Evolutionary conservation across 169 alveolate species (phyloP).

Genomic region (Cryptosporidium ubiquitum): DNA sequence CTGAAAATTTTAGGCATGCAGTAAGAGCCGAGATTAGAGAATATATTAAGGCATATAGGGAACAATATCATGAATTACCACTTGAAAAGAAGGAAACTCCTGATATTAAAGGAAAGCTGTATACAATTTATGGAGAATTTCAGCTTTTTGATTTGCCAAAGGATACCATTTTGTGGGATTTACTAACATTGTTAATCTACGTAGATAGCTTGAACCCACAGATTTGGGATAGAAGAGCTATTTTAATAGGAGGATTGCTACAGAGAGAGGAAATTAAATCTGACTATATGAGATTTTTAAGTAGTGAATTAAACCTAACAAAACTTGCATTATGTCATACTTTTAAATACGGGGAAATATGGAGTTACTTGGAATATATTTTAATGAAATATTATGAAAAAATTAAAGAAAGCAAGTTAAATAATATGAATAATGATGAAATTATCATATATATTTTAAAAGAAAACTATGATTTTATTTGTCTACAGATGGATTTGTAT

Average conservation of each 20-base stretch:
- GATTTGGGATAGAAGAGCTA: constrained; percentile 43
- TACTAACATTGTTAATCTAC: constrained; percentile 39
- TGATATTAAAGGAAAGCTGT: background rate
- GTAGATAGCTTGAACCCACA: constrained; percentile 29
- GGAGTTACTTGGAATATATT: constrained; percentile 48
- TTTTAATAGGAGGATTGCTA: background rate
- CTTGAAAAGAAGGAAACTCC: background rate
- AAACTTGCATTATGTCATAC: constrained; percentile 22
- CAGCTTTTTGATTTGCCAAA: background rate
- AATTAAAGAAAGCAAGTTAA: background rate
- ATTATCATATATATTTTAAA: background rate
- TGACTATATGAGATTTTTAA: background rate
- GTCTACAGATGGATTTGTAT: constrained; percentile 2
- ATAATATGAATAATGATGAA: background rate
- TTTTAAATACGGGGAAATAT: constrained; percentile 46
- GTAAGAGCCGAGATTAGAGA: constrained; percentile 23
- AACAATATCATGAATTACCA: background rate
- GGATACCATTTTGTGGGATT: constrained; percentile 51
- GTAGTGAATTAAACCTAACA: constrained; percentile 9
- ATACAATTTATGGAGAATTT: background rate
- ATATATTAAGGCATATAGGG: constrained; percentile 4
- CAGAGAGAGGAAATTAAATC: background rate
- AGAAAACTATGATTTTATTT: constrained; percentile 6
- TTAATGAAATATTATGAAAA: background rate
- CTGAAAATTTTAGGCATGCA: background rate